Evolutionary conservation across 176 grass and related monocot species (phyloP).

Genomic region (Oryza australiensis): DNA sequence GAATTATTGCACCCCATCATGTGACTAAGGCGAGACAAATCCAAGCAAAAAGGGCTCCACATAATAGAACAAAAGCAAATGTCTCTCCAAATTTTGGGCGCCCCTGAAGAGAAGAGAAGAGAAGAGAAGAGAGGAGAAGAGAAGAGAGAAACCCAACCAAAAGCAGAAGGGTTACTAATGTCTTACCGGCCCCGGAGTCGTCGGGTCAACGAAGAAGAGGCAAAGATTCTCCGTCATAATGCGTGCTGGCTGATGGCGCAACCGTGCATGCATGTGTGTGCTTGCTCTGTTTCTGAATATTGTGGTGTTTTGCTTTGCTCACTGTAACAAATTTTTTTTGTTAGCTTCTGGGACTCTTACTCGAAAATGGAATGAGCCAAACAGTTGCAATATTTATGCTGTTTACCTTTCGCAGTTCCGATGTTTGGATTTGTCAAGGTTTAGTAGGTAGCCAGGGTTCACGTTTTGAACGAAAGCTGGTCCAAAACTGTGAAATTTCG

Average conservation of each 20-base stretch:
- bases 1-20: slow-evolving; percentile 54
- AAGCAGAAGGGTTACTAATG: slow-evolving; percentile 6
- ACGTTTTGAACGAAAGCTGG: no score
- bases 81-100: slow-evolving; percentile 18
- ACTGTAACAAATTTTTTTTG: neutral
- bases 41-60: slow-evolving; percentile 55
- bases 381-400: neutral
- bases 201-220: slow-evolving; percentile 29
- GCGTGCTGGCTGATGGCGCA: neutral
- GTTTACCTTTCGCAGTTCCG: neutral
- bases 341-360: neutral
- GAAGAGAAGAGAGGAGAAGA: neutral
- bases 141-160: neutral
- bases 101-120: neutral
- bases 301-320: neutral
- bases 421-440: neutral
- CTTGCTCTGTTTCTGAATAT: neutral
- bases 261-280: slow-evolving; percentile 6
- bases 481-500: no score
- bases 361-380: neutral
- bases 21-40: slow-evolving; percentile 53
- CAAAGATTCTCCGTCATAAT: slow-evolving; percentile 38
- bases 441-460: no score
- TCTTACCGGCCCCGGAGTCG: neutral
- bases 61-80: slow-evolving; percentile 28